Base-by-base conservation (phyloP, 306 rosid genomes). In the Senna tora region DNA sequence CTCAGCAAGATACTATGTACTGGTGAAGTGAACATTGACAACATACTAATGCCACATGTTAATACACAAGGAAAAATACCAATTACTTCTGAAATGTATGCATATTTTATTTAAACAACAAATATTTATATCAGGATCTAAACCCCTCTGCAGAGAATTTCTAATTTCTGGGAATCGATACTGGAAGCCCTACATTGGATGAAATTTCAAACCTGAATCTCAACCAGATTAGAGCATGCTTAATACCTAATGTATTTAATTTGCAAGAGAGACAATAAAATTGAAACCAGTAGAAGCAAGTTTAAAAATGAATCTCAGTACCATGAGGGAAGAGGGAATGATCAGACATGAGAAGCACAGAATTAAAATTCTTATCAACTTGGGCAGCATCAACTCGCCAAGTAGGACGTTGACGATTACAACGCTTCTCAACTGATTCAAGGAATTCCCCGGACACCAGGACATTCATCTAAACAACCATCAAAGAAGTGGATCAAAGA, bases 381-480 rank as follows among this genome's bases (percentile, higher is more conserved):
- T 81, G 88, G 17, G 96, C 89, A 61, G 86, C 79, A 81, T 82
- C 90, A 82, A 91, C 90, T 75, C 99, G 80, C 84, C 87, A 88
- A 74, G 84, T 75, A 69, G 97, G 99, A 68, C 99, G 97, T 77
- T 88, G 87, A 74, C 51, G 33, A 49, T 74, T 41, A 20, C 86
- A 76, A 34, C 85, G 83, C 72, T 78, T 80, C 80, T 84, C 96
- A 67, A 83, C 71, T 0, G 75, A 72, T 82, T 89, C 86, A 62
- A 91, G 85, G 78, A 91, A 95, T 47, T 73, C 92, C 71, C 72
- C 80, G 17, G 93, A 69, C 41, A 83, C 97, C 60, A 13, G 75
- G 36, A 87, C 81, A 38, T 79, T 85, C 66, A 72, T 84, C 97
- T 94, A 77, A 77, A 51, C 72, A 47, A 50, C 68, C 58, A 45